phyloP scores from a whole-genome alignment of 1,284 basidiomycete genomes.

The Cryptococcus sp. region DNA sequence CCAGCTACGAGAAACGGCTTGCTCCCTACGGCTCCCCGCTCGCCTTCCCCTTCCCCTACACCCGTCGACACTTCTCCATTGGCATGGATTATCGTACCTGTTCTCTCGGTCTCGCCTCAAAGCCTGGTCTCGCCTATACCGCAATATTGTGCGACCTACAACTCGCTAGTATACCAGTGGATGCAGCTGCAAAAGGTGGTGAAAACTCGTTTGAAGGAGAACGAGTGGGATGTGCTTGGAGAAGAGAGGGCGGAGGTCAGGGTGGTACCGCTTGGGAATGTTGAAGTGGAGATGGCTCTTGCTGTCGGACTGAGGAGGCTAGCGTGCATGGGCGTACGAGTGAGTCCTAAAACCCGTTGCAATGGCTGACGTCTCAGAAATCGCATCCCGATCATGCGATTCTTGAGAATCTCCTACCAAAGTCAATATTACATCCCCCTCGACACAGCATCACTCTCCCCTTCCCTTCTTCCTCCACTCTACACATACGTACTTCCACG shows the following conservation, averaged over 20 bases:
- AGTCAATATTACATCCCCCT: slow-evolving; percentile 33
- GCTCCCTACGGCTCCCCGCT: slow-evolving; percentile 28
- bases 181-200: slow-evolving; percentile 21
- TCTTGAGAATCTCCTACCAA: slow-evolving; percentile 27
- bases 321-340: slow-evolving; percentile 61
- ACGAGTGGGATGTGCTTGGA: slow-evolving; percentile 14
- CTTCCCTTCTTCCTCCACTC: slow-evolving; percentile 43
- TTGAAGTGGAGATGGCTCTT: slow-evolving; percentile 61
- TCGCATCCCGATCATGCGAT: slow-evolving; percentile 26
- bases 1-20: slow-evolving; percentile 4
- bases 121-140: slow-evolving; percentile 36
- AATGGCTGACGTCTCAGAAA: slow-evolving; percentile 7
- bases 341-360: slow-evolving; percentile 35
- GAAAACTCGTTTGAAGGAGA: slow-evolving; percentile 14
- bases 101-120: slow-evolving; percentile 34
- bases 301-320: slow-evolving; percentile 63
- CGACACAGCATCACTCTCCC: slow-evolving; percentile 38
- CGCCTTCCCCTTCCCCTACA: slow-evolving; percentile 6
- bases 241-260: slow-evolving; percentile 42
- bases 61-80: slow-evolving; percentile 8
- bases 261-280: slow-evolving; percentile 65
- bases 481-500: slow-evolving; percentile 14
- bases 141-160: slow-evolving; percentile 39
- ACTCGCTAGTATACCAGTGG: slow-evolving; percentile 37
- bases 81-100: slow-evolving; percentile 33